These are phyloP conservation scores for Talaromyces sp. DNA, from an alignment of 2,329 filamentous ascomycete species.

Conservation along the genomic window DNA sequence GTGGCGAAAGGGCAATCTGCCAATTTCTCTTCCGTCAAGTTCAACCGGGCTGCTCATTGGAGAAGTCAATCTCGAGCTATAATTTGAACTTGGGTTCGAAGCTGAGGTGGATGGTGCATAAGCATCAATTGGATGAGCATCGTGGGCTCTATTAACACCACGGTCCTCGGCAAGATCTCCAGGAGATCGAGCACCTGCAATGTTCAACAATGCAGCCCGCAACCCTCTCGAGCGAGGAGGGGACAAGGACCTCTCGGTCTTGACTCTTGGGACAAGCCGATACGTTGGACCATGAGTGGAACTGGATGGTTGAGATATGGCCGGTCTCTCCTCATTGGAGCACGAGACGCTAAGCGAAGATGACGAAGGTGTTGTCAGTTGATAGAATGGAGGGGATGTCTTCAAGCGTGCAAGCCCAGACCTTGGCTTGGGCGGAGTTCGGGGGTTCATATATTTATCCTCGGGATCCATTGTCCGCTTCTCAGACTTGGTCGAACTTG, in stretches of 20 bases:
- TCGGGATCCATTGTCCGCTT: constrained; percentile 73
- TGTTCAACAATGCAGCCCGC: constrained; percentile 36
- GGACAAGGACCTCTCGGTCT: constrained; percentile 36
- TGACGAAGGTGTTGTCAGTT: constrained; percentile 24
- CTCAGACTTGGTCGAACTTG: constrained; percentile 57
- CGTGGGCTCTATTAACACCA: constrained; percentile 11
- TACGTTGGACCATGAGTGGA: constrained; percentile 23
- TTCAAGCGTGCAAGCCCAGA: constrained; percentile 39
- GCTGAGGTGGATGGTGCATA: not conserved
- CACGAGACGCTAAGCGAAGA: constrained; percentile 28
- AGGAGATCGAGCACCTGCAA: constrained; percentile 28
- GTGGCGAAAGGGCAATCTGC: constrained; percentile 22
- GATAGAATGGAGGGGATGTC: constrained; percentile 41
- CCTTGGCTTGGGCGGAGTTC: constrained; percentile 53
- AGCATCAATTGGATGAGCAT: not conserved
- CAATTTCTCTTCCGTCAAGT: not conserved
- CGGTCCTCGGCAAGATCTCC: constrained; percentile 16
- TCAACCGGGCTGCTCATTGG: constrained; percentile 12
- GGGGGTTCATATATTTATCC: constrained; percentile 70
- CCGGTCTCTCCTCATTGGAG: constrained; percentile 27
- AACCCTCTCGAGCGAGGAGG: constrained; percentile 37
- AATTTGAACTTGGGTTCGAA: constrained; percentile 17
- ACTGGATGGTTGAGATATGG: constrained; percentile 36
- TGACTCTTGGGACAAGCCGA: constrained; percentile 26
- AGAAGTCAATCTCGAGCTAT: constrained; percentile 16